Conservation (phyloP, 495 filamentous ascomycete genomes). For the Penicillium nucicola region DNA sequence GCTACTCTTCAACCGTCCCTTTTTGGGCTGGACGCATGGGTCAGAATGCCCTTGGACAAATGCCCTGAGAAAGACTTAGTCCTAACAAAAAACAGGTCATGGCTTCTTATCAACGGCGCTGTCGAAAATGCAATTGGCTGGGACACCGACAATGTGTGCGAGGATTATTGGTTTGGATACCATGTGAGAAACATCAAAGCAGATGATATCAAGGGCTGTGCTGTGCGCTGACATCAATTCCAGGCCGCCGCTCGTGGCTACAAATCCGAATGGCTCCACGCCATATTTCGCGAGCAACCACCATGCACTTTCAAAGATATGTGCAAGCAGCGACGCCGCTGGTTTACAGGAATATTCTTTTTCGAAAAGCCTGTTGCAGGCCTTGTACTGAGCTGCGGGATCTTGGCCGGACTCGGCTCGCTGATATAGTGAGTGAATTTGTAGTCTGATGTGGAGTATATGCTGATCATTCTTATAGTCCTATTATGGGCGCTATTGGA, state of each 20-base stretch:
- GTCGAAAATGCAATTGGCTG: conserved; percentile 6
- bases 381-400: not conserved
- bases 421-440: conserved; percentile 1
- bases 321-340: conserved; percentile 4
- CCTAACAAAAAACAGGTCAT: not conserved
- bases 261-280: conserved; percentile 11
- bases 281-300: conserved; percentile 6
- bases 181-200: conserved; percentile 1
- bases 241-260: conserved; percentile 6
- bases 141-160: conserved; percentile 12
- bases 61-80: too few relatives aligned
- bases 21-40: conserved; percentile 7
- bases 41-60: too few relatives aligned
- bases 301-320: not conserved
- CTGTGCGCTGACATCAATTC: not conserved
- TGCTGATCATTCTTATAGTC: not conserved
- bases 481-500: not conserved
- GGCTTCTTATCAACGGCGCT: conserved; percentile 7
- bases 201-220: not conserved
- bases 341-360: conserved; percentile 4
- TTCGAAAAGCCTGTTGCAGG: conserved; percentile 1
- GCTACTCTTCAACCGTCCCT: not conserved
- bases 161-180: conserved; percentile 12
- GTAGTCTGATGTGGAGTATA: not conserved
- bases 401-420: not conserved